Evolutionary conservation across 495 filamentous ascomycete species (phyloP).

Genomic region (Penicillium longicatenatum): DNA sequence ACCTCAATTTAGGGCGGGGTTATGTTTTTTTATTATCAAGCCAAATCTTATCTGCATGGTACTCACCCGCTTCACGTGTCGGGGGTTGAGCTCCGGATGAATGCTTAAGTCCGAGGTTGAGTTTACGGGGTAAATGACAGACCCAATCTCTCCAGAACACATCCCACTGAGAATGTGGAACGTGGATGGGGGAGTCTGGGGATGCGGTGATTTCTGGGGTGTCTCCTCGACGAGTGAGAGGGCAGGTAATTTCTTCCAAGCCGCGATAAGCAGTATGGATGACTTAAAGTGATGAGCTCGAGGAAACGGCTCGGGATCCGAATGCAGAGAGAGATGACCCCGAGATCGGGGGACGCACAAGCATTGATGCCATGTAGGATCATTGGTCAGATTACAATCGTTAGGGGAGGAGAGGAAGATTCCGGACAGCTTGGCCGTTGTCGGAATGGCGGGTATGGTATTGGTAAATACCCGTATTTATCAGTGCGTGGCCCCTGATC

Average conservation of each 20-base stretch:
- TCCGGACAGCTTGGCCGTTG: slow-evolving; percentile 37
- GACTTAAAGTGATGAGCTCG: background rate
- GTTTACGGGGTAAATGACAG: slow-evolving; percentile 1
- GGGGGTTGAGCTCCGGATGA: background rate
- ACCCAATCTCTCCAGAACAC: background rate
- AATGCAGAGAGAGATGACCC: slow-evolving; percentile 21
- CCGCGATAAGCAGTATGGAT: slow-evolving; percentile 25
- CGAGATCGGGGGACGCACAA: slow-evolving; percentile 35
- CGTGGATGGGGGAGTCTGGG: slow-evolving; percentile 6
- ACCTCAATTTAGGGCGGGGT: slow-evolving; percentile 9
- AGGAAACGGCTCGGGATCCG: slow-evolving; percentile 12
- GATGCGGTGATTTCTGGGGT: slow-evolving; percentile 8
- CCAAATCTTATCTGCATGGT: slow-evolving; percentile 23
- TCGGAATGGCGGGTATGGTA: slow-evolving; percentile 28
- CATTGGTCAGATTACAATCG: background rate
- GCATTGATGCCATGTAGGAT: slow-evolving; percentile 2
- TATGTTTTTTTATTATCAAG: slow-evolving; percentile 42
- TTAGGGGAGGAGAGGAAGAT: slow-evolving; percentile 14
- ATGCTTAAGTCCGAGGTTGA: slow-evolving; percentile 6
- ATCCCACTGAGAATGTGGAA: background rate
- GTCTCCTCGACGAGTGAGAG: slow-evolving; percentile 12
- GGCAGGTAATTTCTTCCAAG: slow-evolving; percentile 12
- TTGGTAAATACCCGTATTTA: slow-evolving; percentile 5
- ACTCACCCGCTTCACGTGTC: slow-evolving; percentile 30
- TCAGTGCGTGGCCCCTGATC: slow-evolving; percentile 7